A percentile compares a stretch with the other conserved stretches of the same genome.
phyloP scores from a whole-genome alignment of 345 rosid genomes.

The Acer saccharum region DNA sequence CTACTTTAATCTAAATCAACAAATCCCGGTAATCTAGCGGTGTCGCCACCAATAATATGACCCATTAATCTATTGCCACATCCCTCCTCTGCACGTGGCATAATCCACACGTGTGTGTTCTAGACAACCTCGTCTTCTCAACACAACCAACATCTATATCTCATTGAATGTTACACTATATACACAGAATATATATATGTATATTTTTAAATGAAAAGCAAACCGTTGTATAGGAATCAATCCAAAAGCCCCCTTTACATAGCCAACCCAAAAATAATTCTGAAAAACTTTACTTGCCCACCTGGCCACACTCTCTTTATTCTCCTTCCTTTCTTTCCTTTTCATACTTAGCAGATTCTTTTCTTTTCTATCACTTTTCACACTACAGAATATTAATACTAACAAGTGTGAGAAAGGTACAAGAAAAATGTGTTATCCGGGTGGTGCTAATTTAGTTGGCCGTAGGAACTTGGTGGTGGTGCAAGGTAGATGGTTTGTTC shows the following conservation, averaged over 20 bases:
- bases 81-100: not conserved
- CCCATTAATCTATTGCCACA: not conserved
- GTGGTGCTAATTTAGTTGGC: slow-evolving; percentile 3
- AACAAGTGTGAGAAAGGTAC: not conserved
- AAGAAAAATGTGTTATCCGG: slow-evolving; percentile 31
- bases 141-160: not conserved
- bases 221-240: slow-evolving; percentile 18
- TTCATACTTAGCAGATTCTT: slow-evolving; percentile 13
- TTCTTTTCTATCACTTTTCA: slow-evolving; percentile 6
- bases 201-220: slow-evolving; percentile 1
- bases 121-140: not conserved
- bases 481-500: slow-evolving; percentile 23
- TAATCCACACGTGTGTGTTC: not conserved
- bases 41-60: not conserved
- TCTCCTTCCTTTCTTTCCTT: slow-evolving; percentile 31
- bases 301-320: slow-evolving; percentile 16
- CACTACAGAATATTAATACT: not conserved
- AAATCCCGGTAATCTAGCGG: not conserved
- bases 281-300: slow-evolving; percentile 29
- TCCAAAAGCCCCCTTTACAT: slow-evolving; percentile 15
- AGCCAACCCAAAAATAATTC: no score
- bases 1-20: not conserved
- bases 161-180: no score
- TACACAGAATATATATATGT: no score
- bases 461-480: slow-evolving; percentile 9